phyloP scores from a whole-genome alignment of 768 basidiomycete species.

The Kwoniella heveanensis region DNA sequence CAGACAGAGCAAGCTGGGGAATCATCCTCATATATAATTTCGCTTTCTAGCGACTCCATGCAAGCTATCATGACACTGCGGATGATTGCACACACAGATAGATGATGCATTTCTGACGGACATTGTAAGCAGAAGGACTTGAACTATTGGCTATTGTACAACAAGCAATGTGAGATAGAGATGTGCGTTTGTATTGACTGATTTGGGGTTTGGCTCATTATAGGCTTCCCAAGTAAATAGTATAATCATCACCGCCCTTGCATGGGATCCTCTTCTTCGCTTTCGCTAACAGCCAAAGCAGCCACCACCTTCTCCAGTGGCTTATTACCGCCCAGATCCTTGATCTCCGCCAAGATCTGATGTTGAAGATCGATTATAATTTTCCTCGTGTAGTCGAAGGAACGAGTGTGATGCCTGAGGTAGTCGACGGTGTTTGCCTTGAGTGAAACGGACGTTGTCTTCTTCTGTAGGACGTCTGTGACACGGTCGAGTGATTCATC shows the following conservation, averaged over 20 bases:
- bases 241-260: too few relatives aligned
- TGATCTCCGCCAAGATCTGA: conserved; percentile 71
- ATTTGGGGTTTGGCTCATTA: too few relatives aligned
- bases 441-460: conserved; percentile 75
- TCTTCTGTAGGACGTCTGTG: conserved; percentile 84
- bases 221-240: too few relatives aligned
- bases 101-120: too few relatives aligned
- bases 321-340: conserved; percentile 73
- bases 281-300: conserved; percentile 9
- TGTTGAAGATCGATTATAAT: conserved; percentile 69
- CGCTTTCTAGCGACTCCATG: not conserved
- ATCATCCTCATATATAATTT: not conserved
- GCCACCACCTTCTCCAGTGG: conserved; percentile 57
- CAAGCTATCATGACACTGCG: not conserved
- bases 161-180: too few relatives aligned
- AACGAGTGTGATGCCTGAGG: conserved; percentile 72
- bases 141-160: too few relatives aligned
- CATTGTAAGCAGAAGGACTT: too few relatives aligned
- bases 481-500: not conserved
- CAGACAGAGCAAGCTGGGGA: not conserved
- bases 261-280: too few relatives aligned
- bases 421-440: conserved; percentile 80
- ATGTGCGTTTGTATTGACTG: too few relatives aligned
- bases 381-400: conserved; percentile 80
- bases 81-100: too few relatives aligned